phyloP scores from a whole-genome alignment of 805 yeast species.

The Starmerella khaoyaiensis region DNA sequence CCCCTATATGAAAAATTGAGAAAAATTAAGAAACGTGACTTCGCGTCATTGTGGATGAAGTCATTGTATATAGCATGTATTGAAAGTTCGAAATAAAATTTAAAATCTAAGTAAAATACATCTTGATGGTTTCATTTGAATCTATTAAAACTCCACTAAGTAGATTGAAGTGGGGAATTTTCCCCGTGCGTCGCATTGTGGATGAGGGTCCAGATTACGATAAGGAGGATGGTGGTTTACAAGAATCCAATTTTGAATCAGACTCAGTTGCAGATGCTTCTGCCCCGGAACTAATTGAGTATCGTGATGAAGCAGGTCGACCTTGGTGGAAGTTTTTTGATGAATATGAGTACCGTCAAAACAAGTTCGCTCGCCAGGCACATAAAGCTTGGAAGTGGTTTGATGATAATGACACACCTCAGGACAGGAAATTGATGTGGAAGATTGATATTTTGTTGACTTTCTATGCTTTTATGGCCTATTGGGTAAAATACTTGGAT shows the following conservation, averaged over 20 bases:
- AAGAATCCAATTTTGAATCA: conserved; percentile 8
- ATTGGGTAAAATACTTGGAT: conserved; percentile 59
- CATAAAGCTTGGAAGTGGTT: conserved; percentile 47
- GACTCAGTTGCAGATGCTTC: neutral
- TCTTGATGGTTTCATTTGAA: neutral
- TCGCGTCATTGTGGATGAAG: neutral
- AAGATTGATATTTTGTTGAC: conserved; percentile 47
- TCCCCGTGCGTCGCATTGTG: conserved; percentile 15
- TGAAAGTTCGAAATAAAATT: too few species aligned
- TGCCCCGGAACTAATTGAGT: conserved; percentile 7
- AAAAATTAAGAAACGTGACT: too few species aligned
- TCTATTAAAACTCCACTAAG: conserved; percentile 3
- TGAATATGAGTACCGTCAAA: conserved; percentile 47
- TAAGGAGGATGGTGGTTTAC: neutral
- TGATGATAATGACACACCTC: conserved; percentile 37
- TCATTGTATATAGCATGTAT: neutral
- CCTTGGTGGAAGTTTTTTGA: conserved; percentile 35
- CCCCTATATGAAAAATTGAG: too few species aligned
- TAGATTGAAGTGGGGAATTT: conserved; percentile 16
- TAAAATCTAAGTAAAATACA: too few species aligned
- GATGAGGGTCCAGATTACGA: conserved; percentile 11
- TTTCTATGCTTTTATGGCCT: conserved; percentile 43
- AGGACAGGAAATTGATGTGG: conserved; percentile 35
- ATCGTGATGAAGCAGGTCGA: conserved; percentile 23
- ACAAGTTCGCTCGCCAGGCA: conserved; percentile 22